These are phyloP conservation scores for Prunella vulgaris DNA, from an alignment of 257 asterid species.

Conservation along the genomic window DNA sequence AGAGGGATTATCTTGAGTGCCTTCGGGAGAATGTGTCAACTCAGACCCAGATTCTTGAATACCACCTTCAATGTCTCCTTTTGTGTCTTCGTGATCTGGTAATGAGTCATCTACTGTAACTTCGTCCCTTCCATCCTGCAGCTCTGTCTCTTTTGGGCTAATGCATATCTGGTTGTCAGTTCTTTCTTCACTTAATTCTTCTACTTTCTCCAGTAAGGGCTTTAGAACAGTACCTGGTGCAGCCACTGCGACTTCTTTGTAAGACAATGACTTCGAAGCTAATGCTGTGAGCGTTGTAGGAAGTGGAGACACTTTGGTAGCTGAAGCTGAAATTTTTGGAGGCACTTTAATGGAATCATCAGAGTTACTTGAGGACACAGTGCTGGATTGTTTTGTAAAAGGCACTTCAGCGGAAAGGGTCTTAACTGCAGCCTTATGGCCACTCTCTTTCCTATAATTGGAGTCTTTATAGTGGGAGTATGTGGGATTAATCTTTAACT, in stretches of 20 bases:
- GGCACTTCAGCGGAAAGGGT: constrained; percentile 42
- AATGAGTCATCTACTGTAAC: constrained; percentile 38
- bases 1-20: constrained; percentile 39
- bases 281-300: constrained; percentile 60
- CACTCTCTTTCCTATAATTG: constrained; percentile 53
- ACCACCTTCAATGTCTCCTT: constrained; percentile 42
- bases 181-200: constrained; percentile 61
- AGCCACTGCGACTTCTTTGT: constrained; percentile 94
- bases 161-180: constrained; percentile 47
- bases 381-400: constrained; percentile 37
- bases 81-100: constrained; percentile 39
- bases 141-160: constrained; percentile 56
- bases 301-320: constrained; percentile 39
- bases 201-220: constrained; percentile 86
- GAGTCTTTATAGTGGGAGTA: constrained; percentile 45
- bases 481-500: constrained; percentile 53
- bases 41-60: constrained; percentile 40
- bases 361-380: constrained; percentile 23
- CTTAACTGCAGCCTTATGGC: constrained; percentile 45
- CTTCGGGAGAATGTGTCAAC: constrained; percentile 34
- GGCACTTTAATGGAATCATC: constrained; percentile 49
- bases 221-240: constrained; percentile 96
- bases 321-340: constrained; percentile 41
- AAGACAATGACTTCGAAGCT: constrained; percentile 82
- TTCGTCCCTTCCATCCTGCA: constrained; percentile 41